Base-by-base conservation (phyloP, 306 rosid genomes). In the Prosopis cineraria region DNA sequence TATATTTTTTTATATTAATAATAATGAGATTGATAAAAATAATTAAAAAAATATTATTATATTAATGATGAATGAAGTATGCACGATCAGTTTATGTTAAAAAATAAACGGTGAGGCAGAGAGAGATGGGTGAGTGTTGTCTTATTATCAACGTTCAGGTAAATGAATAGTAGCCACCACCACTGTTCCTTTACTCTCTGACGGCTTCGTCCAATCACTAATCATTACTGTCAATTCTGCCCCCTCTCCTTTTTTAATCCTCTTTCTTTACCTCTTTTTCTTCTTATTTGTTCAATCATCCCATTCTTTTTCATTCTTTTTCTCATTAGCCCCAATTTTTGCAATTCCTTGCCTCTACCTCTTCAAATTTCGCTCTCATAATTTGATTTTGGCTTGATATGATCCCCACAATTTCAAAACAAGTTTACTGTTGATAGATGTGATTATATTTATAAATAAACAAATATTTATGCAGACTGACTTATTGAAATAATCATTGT, bases 131-230 rank as follows among this genome's bases (percentile, higher is more conserved):
- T 27, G 22, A 10, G 24, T 62, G 31, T 62, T 31, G 68, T 62
- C 68, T 16, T 30, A 14, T 62, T 64, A 64, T n/a, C n/a, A n/a
- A 45, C 2, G 70, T 64, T 34, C 16, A 64, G 70, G 70, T 64
- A 19, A 36, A 36, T 63, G 22, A 62, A 10, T 10, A 36, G 30
- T 20, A 6, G 17, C 70, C 5, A n/a, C 11, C 25, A 19, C 9
- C 17, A 65, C 70, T 65, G 30, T 25, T 37, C 30, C 16, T 65
- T 40, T 47, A 10, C 30, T 4, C 30, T n/a, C 48, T 65, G 47
- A 65, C 36, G 1, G 1, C 29, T 65, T 20, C 45, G 30, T 65
- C 31, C 70, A 37, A 67, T 40, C 31, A 37, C 10, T 20, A 37
- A 30, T 39, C 8, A 22, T 67, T 22, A 67, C 52, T 39, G 72